Conservation (phyloP, 148 eudicot species). For the Diospyros lotus region DNA sequence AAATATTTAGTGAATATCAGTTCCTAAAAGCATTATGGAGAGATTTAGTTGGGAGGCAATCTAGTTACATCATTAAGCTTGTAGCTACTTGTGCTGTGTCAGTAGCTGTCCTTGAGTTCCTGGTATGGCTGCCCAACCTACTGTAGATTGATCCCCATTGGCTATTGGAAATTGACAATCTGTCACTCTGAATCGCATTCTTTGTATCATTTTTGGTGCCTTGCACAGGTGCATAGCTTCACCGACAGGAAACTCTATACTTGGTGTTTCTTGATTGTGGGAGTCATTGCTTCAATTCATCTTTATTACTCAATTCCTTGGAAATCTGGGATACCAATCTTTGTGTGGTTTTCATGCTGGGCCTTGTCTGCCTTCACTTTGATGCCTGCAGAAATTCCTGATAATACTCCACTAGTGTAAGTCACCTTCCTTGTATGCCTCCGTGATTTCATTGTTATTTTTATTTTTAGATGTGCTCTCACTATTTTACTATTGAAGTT, state of each 20-base stretch:
- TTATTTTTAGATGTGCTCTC: not conserved
- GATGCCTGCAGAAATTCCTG: slow-evolving; percentile 99
- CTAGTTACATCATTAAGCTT: slow-evolving; percentile 42
- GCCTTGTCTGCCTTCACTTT: slow-evolving; percentile 78
- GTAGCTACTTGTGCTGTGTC: slow-evolving; percentile 50
- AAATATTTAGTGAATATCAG: slow-evolving; percentile 60
- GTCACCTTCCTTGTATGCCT: slow-evolving; percentile 25
- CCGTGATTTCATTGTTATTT: not conserved
- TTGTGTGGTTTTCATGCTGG: slow-evolving; percentile 74
- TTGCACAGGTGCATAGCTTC: slow-evolving; percentile 82
- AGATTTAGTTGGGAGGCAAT: slow-evolving; percentile 37
- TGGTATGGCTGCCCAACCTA: slow-evolving; percentile 38
- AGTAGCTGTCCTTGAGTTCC: slow-evolving; percentile 65
- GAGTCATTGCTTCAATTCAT: slow-evolving; percentile 53
- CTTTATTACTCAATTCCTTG: slow-evolving; percentile 47
- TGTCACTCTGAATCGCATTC: slow-evolving; percentile 9
- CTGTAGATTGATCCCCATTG: slow-evolving; percentile 4
- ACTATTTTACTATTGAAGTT: not conserved
- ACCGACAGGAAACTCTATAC: slow-evolving; percentile 86
- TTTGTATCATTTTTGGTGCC: not conserved
- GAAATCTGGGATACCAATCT: slow-evolving; percentile 57
- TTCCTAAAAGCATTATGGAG: slow-evolving; percentile 69
- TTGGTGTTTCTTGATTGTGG: slow-evolving; percentile 70
- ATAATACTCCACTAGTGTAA: slow-evolving; percentile 87
- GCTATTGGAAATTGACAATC: not conserved